Percentiles rank a stretch among this genome's conserved stretches.
Evolutionary conservation across 768 basidiomycete genomes (phyloP).

Genomic region (Naematelia encephala): DNA sequence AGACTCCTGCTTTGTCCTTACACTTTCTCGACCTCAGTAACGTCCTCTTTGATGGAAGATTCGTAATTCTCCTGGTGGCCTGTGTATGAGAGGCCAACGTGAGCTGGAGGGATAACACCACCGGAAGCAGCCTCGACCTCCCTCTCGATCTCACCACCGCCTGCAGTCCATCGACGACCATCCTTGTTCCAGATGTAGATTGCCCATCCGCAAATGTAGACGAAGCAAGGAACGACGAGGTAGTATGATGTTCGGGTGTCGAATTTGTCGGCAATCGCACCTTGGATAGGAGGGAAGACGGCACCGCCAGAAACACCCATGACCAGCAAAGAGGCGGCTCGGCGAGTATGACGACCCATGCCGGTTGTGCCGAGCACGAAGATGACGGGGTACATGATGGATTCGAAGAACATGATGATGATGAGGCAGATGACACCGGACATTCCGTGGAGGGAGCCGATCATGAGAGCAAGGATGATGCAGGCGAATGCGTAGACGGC

Average conservation of each 20-base stretch:
- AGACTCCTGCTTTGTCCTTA: too few species aligned
- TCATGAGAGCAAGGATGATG: constrained; percentile 57
- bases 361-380: constrained; percentile 53
- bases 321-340: constrained; percentile 48
- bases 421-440: constrained; percentile 64
- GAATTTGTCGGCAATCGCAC: constrained; percentile 47
- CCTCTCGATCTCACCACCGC: constrained; percentile 18
- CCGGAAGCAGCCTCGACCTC: constrained; percentile 22
- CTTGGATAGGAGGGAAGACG: constrained; percentile 50
- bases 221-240: constrained; percentile 41
- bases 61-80: constrained; percentile 6
- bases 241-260: constrained; percentile 38
- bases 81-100: constrained; percentile 23
- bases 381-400: constrained; percentile 54
- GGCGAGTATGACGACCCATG: constrained; percentile 50
- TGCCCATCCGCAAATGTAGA: constrained; percentile 41
- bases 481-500: constrained; percentile 59
- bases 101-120: constrained; percentile 21
- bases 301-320: constrained; percentile 47
- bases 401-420: constrained; percentile 69
- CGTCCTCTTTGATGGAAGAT: not conserved
- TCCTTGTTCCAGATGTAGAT: constrained; percentile 45
- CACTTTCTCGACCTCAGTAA: not conserved
- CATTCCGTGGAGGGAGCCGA: constrained; percentile 57
- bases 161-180: constrained; percentile 24